A percentile compares a stretch with the other conserved stretches of the same genome.
phyloP scores from a whole-genome alignment of 371 early-diverging fungal species.

The Fennellomyces sp. region DNA sequence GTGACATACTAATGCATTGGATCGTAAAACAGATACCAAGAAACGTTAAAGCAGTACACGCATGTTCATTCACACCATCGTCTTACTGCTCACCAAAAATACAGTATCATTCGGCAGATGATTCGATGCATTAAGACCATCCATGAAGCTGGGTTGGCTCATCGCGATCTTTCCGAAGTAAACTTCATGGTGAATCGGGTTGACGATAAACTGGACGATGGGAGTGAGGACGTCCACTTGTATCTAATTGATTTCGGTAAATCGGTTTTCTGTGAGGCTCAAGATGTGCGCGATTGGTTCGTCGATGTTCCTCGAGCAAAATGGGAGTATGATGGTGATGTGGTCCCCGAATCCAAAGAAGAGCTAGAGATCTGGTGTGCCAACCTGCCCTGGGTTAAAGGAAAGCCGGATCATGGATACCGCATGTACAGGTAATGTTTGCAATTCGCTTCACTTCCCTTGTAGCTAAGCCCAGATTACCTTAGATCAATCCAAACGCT shows the following conservation, averaged over 20 bases:
- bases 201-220: conserved; percentile 54
- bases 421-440: conserved; percentile 52
- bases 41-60: conserved; percentile 62
- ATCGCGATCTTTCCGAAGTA: conserved; percentile 70
- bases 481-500: conserved; percentile 62
- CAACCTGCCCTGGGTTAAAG: conserved; percentile 56
- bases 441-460: too few species aligned
- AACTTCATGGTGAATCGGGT: conserved; percentile 68
- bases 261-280: conserved; percentile 56
- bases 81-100: conserved; percentile 63
- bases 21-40: conserved; percentile 54
- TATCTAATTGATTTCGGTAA: conserved; percentile 73
- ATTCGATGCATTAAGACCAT: conserved; percentile 61
- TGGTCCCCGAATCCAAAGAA: conserved; percentile 47
- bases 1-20: background rate
- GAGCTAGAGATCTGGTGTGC: conserved; percentile 54
- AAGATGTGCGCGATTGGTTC: conserved; percentile 63
- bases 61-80: conserved; percentile 61
- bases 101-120: conserved; percentile 61
- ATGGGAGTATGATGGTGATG: conserved; percentile 48
- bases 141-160: conserved; percentile 65
- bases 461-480: background rate
- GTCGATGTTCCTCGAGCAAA: conserved; percentile 47
- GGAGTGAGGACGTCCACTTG: conserved; percentile 50
- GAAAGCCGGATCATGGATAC: conserved; percentile 67